Conservation (phyloP, 148 eudicot species). For the Suaeda aralocaspica region DNA sequence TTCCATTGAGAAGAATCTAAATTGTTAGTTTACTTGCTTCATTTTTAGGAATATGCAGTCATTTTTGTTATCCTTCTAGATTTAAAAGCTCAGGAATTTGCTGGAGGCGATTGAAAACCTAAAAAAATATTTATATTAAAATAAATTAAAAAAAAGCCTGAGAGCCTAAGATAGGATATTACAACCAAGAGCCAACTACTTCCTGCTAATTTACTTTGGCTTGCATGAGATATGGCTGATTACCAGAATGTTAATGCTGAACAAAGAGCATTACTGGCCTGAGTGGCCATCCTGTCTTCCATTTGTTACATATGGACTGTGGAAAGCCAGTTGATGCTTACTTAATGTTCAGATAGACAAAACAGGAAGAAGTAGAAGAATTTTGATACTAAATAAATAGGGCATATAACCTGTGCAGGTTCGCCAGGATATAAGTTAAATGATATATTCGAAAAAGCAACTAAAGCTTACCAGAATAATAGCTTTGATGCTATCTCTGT, state of each 20-base stretch:
- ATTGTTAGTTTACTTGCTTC: background rate
- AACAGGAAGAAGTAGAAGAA: background rate
- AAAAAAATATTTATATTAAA: no score
- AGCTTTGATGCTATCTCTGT: slow-evolving; percentile 44
- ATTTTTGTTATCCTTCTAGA: no score
- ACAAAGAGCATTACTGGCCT: no score
- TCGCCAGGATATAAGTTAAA: background rate
- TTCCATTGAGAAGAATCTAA: no score
- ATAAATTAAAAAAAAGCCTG: no score
- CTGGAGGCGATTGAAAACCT: no score
- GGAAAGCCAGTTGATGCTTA: background rate
- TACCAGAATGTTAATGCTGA: background rate
- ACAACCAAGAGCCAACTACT: no score
- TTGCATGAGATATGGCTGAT: background rate
- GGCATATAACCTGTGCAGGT: background rate
- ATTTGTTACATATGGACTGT: no score
- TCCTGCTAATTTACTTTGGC: background rate
- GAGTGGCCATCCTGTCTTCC: background rate
- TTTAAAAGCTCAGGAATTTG: no score
- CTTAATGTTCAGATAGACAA: background rate
- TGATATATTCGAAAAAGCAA: background rate
- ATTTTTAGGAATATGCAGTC: background rate
- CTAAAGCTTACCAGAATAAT: slow-evolving; percentile 27
- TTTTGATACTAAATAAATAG: no score
- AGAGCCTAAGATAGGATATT: no score